A percentile compares a stretch with the other conserved stretches of the same genome.
These are phyloP conservation scores for Backusella tarrabulga DNA, from an alignment of 192 early-diverging fungal genomes.

Conservation along the genomic window DNA sequence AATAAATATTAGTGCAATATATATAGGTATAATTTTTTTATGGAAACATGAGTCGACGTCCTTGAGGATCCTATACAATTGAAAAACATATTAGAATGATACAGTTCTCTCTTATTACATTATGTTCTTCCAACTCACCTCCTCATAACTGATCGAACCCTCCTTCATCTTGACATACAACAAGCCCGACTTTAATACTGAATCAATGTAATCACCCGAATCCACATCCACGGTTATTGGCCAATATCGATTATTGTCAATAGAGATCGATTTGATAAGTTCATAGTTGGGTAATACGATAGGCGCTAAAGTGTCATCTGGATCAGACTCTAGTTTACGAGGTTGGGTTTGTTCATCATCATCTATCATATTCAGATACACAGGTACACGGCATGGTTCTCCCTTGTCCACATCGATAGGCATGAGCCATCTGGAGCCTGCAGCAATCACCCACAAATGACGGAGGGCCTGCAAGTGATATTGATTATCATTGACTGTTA, in stretches of 20 bases:
- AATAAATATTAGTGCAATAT: neutral
- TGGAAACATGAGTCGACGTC: neutral
- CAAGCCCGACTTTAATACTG: conserved; percentile 2
- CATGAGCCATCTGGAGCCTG: conserved; percentile 66
- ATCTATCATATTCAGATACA: conserved; percentile 44
- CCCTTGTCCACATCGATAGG: conserved; percentile 62
- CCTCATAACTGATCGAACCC: neutral
- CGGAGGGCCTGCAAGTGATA: conserved; percentile 74
- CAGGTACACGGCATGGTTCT: conserved; percentile 52
- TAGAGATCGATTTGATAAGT: neutral
- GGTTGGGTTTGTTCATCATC: conserved; percentile 16
- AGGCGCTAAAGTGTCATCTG: conserved; percentile 47
- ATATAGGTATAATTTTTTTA: neutral
- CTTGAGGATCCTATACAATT: neutral
- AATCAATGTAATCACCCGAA: neutral
- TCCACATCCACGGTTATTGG: neutral
- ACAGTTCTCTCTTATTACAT: no score
- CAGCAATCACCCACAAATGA: conserved; percentile 79
- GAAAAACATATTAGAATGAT: no score
- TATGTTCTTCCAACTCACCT: neutral
- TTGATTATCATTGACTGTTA: conserved; percentile 53
- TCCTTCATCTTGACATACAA: neutral
- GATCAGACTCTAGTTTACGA: conserved; percentile 17
- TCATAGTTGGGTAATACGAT: neutral
- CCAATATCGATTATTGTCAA: conserved; percentile 6